These are phyloP conservation scores for Erodium maritimum DNA, from an alignment of 345 rosid genomes.

Conservation along the genomic window DNA sequence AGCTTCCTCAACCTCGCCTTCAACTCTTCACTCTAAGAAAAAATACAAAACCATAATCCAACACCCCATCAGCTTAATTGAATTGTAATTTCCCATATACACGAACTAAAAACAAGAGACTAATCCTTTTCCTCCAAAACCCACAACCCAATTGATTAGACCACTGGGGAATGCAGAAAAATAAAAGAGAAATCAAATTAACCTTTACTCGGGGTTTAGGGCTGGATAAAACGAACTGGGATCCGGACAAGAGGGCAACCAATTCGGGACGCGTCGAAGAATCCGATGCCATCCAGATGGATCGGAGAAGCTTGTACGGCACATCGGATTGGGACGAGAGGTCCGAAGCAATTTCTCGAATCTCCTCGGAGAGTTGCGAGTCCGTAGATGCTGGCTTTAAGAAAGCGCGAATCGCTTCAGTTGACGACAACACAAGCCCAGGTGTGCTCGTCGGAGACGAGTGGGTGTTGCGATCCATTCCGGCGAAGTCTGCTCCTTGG, in stretches of 20 bases:
- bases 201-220: not conserved
- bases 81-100: too few species aligned
- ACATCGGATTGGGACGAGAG: constrained; percentile 27
- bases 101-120: too few species aligned
- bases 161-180: too few species aligned
- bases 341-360: constrained; percentile 40
- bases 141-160: too few species aligned
- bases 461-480: not conserved
- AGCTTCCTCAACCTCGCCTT: constrained; percentile 39
- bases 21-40: not conserved
- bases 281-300: constrained; percentile 39
- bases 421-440: constrained; percentile 25
- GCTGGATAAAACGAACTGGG: not conserved
- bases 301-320: constrained; percentile 51
- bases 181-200: too few species aligned
- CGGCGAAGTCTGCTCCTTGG: not conserved
- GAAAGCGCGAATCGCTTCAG: constrained; percentile 31
- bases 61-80: not conserved
- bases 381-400: constrained; percentile 45
- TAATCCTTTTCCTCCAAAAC: too few species aligned
- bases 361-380: constrained; percentile 31
- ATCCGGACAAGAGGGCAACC: not conserved
- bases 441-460: constrained; percentile 3
- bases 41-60: not conserved
- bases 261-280: constrained; percentile 42